phyloP scores from a whole-genome alignment of 139 green algal species.

The Klebsormidium nitens region DNA sequence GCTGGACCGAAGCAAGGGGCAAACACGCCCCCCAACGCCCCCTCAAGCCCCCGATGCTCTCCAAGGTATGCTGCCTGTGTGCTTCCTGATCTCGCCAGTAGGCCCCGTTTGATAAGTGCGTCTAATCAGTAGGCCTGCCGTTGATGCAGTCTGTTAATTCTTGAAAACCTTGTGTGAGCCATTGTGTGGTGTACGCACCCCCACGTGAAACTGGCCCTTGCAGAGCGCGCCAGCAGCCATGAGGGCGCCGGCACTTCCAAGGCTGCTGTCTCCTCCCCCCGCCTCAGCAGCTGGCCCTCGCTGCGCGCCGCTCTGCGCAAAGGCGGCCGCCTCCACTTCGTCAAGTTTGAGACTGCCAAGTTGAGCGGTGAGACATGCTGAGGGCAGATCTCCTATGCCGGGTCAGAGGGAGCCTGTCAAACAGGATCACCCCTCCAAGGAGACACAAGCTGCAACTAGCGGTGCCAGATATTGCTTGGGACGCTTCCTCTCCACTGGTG shows the following conservation, averaged over 20 bases:
- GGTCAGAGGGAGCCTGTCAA: no score
- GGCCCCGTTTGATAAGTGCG: not conserved
- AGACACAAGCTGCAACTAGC: no score
- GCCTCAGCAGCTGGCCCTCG: not conserved
- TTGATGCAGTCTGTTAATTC: not conserved
- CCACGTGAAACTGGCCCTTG: not conserved
- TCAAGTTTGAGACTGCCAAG: conserved; percentile 93
- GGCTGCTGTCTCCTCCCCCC: conserved; percentile 3
- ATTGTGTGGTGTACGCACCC: not conserved
- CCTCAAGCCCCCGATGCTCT: not conserved
- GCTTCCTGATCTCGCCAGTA: not conserved
- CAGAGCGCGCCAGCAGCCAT: conserved; percentile 1
- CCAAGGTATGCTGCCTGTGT: not conserved
- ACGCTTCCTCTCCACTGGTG: no score
- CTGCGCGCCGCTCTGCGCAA: not conserved
- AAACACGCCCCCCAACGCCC: no score
- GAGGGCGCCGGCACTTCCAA: conserved; percentile 1
- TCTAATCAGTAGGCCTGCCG: no score
- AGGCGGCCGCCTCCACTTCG: conserved; percentile 87
- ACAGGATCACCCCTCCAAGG: no score
- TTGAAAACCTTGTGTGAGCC: not conserved
- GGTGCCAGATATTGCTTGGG: no score
- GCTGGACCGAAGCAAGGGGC: no score
- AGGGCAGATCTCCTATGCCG: no score
- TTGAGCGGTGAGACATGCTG: no score